Evolutionary conservation across 1,284 basidiomycete genomes (phyloP).

Genomic region (Tylopilus orsonianus): DNA sequence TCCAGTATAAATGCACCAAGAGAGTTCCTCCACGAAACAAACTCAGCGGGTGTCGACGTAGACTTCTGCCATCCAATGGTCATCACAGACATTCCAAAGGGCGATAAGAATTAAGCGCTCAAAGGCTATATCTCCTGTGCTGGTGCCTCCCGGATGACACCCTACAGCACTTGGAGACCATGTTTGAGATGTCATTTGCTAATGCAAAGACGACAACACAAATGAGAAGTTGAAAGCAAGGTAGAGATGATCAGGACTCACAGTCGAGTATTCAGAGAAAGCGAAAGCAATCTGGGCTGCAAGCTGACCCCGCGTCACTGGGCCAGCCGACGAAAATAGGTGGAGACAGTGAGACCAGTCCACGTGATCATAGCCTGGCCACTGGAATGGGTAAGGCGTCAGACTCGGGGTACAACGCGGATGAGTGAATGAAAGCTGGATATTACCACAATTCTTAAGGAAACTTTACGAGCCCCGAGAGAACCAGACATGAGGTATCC

Average conservation of each 20-base stretch:
- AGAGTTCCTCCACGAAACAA: too few relatives aligned
- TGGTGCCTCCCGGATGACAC: too few relatives aligned
- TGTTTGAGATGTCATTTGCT: constrained; percentile 19
- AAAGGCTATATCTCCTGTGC: constrained; percentile 33
- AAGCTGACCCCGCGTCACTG: constrained; percentile 39
- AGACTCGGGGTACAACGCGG: neutral
- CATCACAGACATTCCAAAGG: constrained; percentile 40
- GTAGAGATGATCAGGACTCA: constrained; percentile 18
- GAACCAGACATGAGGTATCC: constrained; percentile 32
- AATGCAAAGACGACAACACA: constrained; percentile 11
- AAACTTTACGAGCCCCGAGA: constrained; percentile 31
- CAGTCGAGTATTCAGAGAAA: constrained; percentile 32
- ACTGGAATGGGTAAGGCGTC: constrained; percentile 31
- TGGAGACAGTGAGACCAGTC: constrained; percentile 40
- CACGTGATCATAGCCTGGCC: constrained; percentile 46
- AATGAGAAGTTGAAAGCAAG: too few relatives aligned
- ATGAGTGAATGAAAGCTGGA: neutral
- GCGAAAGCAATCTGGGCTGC: constrained; percentile 33
- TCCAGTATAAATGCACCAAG: too few relatives aligned
- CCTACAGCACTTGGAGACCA: constrained; percentile 22
- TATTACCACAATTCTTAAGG: constrained; percentile 39
- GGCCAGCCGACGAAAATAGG: constrained; percentile 30
- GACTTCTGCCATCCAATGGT: constrained; percentile 48
- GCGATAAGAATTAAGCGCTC: constrained; percentile 42
- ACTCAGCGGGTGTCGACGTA: constrained; percentile 34